Percentiles rank a stretch among this genome's conserved stretches.
Conservation (phyloP, 2,329 filamentous ascomycete species). For the Pseudogymnoascus sp. region DNA sequence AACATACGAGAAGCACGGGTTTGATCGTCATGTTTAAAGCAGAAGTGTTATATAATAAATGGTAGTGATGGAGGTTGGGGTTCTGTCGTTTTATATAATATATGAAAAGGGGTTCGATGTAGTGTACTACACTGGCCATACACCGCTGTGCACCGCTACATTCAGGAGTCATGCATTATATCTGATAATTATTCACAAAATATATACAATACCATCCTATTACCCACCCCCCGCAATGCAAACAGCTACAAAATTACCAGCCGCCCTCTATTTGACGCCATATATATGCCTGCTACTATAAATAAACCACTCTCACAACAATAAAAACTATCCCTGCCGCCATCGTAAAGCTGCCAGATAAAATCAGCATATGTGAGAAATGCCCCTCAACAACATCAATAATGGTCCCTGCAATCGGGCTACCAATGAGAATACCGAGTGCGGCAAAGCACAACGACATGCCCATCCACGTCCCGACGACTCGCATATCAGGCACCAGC, state of each 20-base stretch:
- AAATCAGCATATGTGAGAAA: neutral
- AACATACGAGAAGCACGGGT: neutral
- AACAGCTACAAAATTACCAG: neutral
- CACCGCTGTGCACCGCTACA: no score
- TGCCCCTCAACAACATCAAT: neutral
- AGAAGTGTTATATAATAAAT: neutral
- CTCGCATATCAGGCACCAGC: conserved; percentile 10
- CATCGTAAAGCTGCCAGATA: neutral
- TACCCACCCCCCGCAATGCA: neutral
- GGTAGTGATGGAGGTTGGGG: neutral
- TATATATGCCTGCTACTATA: neutral
- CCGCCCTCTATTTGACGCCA: neutral
- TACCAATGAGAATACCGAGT: conserved; percentile 13
- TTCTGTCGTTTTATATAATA: neutral
- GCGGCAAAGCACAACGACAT: conserved; percentile 10
- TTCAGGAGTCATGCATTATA: neutral
- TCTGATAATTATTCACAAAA: neutral
- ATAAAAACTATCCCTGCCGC: neutral
- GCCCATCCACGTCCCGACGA: conserved; percentile 13
- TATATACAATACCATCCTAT: neutral
- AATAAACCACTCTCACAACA: neutral
- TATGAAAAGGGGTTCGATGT: neutral
- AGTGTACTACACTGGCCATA: neutral
- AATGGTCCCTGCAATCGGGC: conserved; percentile 15
- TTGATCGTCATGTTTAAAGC: conserved; percentile 2